These are phyloP conservation scores for Phytophthora meadii DNA, from an alignment of 352 stramenopile species.

Conservation along the genomic window DNA sequence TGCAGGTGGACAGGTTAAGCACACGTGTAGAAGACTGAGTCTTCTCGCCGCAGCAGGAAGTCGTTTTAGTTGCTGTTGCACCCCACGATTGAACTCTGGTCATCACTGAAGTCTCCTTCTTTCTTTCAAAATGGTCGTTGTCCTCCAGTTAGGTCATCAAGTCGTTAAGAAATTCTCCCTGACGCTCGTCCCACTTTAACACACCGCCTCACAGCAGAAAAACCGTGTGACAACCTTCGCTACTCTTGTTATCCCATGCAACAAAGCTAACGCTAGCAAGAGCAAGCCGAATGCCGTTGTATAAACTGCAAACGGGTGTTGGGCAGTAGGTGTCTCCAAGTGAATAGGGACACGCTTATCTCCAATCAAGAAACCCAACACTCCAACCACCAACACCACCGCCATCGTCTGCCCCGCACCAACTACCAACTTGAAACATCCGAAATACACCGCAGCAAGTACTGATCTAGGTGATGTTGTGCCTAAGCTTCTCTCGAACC, in stretches of 20 bases:
- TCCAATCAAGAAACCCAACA: conserved; percentile 43
- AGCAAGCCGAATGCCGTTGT: conserved; percentile 39
- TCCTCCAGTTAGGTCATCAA: conserved; percentile 11
- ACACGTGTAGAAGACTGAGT: not conserved
- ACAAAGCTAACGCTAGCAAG: conserved; percentile 38
- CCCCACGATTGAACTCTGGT: conserved; percentile 7
- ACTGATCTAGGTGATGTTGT: conserved; percentile 44
- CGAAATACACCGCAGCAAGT: conserved; percentile 58
- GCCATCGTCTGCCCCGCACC: conserved; percentile 39
- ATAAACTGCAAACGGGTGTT: conserved; percentile 42
- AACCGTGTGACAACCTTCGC: conserved; percentile 61
- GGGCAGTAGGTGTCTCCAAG: conserved; percentile 21
- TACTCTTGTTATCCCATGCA: conserved; percentile 50
- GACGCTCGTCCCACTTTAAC: conserved; percentile 33
- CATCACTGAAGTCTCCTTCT: not conserved
- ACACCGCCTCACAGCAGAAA: conserved; percentile 52
- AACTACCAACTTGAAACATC: conserved; percentile 51
- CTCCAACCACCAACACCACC: conserved; percentile 35
- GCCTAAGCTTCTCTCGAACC: conserved; percentile 50
- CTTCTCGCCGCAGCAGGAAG: conserved; percentile 26
- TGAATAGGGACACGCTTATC: conserved; percentile 35
- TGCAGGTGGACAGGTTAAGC: conserved; percentile 24
- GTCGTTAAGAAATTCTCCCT: not conserved
- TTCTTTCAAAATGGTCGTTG: conserved; percentile 28
- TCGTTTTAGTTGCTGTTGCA: conserved; percentile 2